Percentiles rank a stretch among this genome's conserved stretches.
Evolutionary conservation across 441 rosid genomes (phyloP).

Genomic region (Syzygium syzygioides): DNA sequence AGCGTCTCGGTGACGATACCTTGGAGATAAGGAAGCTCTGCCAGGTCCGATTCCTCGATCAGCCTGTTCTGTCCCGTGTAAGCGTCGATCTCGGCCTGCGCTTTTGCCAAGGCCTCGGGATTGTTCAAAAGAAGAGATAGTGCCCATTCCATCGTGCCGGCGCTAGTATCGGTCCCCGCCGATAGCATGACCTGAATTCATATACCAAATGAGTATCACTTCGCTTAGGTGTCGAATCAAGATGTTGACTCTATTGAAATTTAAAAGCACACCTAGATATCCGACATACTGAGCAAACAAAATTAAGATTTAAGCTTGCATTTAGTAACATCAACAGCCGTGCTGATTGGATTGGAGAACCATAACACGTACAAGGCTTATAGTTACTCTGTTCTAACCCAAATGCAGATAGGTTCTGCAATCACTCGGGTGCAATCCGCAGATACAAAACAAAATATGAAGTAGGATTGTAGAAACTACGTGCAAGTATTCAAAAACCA

Average conservation of each 20-base stretch:
- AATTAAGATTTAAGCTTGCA: not conserved
- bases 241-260: not conserved
- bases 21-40: slow-evolving; percentile 19
- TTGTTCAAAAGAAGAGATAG: slow-evolving; percentile 7
- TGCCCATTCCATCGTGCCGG: not conserved
- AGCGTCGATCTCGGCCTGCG: not conserved
- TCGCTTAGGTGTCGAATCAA: not conserved
- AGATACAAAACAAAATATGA: no score
- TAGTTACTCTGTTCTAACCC: no score
- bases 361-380: not conserved
- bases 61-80: slow-evolving; percentile 4
- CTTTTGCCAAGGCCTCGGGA: not conserved
- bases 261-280: not conserved
- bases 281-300: not conserved
- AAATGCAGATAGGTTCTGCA: no score
- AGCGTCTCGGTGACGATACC: slow-evolving; percentile 6
- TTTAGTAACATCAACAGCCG: not conserved
- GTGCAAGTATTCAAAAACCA: no score
- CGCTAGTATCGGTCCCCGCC: slow-evolving; percentile 4
- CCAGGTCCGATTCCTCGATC: slow-evolving; percentile 15
- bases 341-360: not conserved
- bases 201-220: not conserved
- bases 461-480: no score
- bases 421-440: no score
- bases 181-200: not conserved